Evolutionary conservation across 257 asterid genomes (phyloP), one percentile per base, ranked within the genome.

Genomic region (Osmanthus fragrans): DNA sequence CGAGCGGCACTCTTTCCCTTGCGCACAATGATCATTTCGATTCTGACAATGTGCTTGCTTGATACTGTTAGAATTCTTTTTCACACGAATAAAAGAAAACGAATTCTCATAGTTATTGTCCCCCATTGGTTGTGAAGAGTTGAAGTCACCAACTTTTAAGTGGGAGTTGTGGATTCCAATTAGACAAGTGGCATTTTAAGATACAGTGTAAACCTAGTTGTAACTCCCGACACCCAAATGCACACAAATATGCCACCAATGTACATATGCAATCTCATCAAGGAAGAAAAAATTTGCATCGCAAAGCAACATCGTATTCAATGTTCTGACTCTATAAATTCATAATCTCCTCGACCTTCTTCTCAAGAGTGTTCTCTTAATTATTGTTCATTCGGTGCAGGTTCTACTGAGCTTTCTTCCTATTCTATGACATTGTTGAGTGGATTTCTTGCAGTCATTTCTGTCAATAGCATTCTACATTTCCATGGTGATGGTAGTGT

Each of bases 381-480:
- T 32, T 32, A 83, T 4, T 39, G 42, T 73, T 70, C 30, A 18
- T 70, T 13, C 79, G 66, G 83, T 74, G 77, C 92, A 95, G 98
- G 97, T 82, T 68, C 83, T 1, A 69, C 83, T 72, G 70, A 77
- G 21, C 78, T 91, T 80, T 89, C 99, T 45, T 84, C 88, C 7
- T 93, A 89, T 84, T 78, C 96, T 37, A 25, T 80, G 81, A 91
- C 98, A 36, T 37, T 91, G 73, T 72, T 92, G 90, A 92, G 99
- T 64, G 98, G 99, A 30, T 79, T 91, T 56, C 89, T 89, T 8
- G 99, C 96, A 5, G 99, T 92, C 63, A 80, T 94, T 81, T 92
- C 97, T 3, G 96, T 94, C 19, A 94, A 92, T 94, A 29, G 91
- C 82, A 54, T 87, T 88, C 80, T 93, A 93, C 83, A 93, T 95